phyloP scores from a whole-genome alignment of 495 filamentous ascomycete species.

The Neurospora sp. region DNA sequence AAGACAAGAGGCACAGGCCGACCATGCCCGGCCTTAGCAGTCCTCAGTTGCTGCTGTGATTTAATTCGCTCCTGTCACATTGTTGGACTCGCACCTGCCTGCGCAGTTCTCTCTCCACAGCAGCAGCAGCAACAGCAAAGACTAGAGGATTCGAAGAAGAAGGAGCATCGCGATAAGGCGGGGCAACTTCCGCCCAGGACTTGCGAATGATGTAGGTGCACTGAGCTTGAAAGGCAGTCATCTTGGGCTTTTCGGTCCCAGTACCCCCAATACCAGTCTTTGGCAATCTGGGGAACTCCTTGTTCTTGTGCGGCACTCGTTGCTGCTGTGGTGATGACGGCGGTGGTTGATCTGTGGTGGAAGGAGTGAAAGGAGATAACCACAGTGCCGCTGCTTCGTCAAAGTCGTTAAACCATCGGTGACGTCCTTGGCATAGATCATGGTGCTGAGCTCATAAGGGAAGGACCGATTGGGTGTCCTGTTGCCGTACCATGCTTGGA shows the following conservation, averaged over 20 bases:
- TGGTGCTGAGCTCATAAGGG: neutral
- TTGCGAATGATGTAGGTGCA: neutral
- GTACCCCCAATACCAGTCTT: neutral
- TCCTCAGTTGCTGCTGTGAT: no score
- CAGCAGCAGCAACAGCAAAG: no score
- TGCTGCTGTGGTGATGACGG: neutral
- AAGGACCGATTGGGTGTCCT: neutral
- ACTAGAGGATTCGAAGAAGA: no score
- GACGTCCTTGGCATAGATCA: neutral
- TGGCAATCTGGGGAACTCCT: neutral
- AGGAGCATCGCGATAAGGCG: neutral
- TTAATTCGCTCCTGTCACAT: no score
- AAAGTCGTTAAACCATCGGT: neutral
- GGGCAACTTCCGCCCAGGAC: neutral
- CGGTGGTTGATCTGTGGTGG: neutral
- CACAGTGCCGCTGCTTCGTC: neutral
- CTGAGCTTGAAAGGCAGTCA: neutral
- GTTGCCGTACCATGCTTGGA: neutral
- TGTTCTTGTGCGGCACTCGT: neutral
- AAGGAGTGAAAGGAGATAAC: neutral
- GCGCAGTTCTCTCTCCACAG: no score
- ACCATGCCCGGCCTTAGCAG: no score
- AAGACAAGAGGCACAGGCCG: no score
- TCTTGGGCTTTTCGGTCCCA: neutral
- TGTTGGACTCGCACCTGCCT: no score